Conservation (phyloP, 129 eudicot species). For the Pittosporum tobira region DNA sequence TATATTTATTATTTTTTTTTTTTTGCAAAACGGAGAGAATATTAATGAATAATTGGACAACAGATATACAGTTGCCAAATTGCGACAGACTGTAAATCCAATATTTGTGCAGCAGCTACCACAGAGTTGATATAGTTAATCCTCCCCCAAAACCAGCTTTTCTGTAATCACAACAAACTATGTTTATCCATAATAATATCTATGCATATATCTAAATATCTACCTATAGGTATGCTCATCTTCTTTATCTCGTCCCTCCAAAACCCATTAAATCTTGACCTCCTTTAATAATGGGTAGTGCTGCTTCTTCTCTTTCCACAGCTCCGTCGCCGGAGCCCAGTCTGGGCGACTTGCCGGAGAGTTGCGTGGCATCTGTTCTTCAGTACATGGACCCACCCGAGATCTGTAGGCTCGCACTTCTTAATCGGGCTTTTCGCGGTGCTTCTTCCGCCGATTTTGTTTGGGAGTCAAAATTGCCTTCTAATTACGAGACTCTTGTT, state of each 20-base stretch:
- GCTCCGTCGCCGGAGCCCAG: slow-evolving; percentile 29
- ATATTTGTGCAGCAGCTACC: too few species aligned
- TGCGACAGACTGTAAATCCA: too few species aligned
- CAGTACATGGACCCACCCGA: slow-evolving; percentile 56
- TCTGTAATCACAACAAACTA: too few species aligned
- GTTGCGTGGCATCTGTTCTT: slow-evolving; percentile 62
- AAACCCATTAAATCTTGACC: not conserved
- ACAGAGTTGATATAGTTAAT: too few species aligned
- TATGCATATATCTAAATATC: not conserved
- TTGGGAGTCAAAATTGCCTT: slow-evolving; percentile 82
- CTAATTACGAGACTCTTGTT: slow-evolving; percentile 36
- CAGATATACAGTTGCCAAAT: too few species aligned
- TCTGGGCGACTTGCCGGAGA: slow-evolving; percentile 85
- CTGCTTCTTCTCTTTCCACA: slow-evolving; percentile 25
- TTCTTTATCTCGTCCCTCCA: not conserved
- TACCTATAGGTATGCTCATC: not conserved
- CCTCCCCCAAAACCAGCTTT: too few species aligned
- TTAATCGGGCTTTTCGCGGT: slow-evolving; percentile 65
- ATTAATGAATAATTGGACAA: too few species aligned
- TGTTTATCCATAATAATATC: too few species aligned
- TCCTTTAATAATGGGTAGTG: slow-evolving; percentile 40
- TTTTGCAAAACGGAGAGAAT: too few species aligned
- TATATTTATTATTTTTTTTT: too few species aligned
- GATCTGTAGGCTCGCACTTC: slow-evolving; percentile 52
- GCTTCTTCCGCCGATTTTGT: slow-evolving; percentile 91